Evolutionary conservation across 2,329 filamentous ascomycete species (phyloP).

Genomic region (Alternaria sp.): DNA sequence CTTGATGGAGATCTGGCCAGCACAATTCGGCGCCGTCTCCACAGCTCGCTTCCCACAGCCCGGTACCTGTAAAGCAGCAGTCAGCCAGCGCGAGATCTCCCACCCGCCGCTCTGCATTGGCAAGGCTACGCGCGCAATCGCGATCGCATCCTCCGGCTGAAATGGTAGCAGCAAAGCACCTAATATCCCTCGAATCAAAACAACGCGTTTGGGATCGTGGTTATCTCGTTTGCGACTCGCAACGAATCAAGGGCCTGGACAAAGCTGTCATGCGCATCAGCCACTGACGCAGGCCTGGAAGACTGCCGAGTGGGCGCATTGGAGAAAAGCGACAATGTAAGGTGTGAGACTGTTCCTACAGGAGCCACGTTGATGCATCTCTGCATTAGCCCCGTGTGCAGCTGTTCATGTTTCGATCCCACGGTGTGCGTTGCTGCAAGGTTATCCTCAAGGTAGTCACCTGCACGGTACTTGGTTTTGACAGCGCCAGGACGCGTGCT

Average conservation of each 20-base stretch:
- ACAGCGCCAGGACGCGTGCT: background rate
- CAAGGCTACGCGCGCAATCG: slow-evolving; percentile 2
- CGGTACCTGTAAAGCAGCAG: slow-evolving; percentile 2
- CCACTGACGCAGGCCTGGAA: slow-evolving; percentile 35
- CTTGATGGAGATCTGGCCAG: slow-evolving; percentile 3
- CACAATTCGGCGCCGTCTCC: background rate
- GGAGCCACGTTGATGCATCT: slow-evolving; percentile 31
- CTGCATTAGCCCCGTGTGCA: slow-evolving; percentile 6
- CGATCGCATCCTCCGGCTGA: slow-evolving; percentile 2
- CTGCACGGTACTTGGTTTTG: slow-evolving; percentile 1
- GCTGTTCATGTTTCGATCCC: background rate
- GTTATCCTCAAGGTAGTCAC: slow-evolving; percentile 1
- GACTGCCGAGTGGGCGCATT: slow-evolving; percentile 37
- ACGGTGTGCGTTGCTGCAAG: background rate
- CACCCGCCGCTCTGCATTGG: background rate
- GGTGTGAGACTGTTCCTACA: slow-evolving; percentile 14
- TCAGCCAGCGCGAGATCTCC: background rate
- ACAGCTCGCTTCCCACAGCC: slow-evolving; percentile 6
- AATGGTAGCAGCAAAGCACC: background rate
- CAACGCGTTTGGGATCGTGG: background rate
- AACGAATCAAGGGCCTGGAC: slow-evolving; percentile 7
- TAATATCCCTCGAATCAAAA: slow-evolving; percentile 11
- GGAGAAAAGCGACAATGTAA: background rate
- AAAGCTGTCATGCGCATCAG: slow-evolving; percentile 8
- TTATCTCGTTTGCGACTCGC: slow-evolving; percentile 1